phyloP scores from a whole-genome alignment of 768 basidiomycete genomes.

The Boletus vinaceobasis region DNA sequence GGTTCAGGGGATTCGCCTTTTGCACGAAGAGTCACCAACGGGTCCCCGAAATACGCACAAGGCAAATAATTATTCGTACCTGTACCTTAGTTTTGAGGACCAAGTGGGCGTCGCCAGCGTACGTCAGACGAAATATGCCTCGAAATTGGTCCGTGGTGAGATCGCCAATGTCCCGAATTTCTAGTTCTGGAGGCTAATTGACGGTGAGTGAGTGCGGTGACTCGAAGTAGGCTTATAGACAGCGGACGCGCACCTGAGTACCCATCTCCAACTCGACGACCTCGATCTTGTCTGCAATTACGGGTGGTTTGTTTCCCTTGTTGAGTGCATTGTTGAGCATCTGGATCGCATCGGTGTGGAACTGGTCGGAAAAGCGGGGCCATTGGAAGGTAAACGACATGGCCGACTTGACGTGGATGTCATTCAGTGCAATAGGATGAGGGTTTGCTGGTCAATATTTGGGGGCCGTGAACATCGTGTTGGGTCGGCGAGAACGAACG shows the following conservation, averaged over 20 bases:
- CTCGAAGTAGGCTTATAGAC: background rate
- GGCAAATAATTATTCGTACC: constrained; percentile 41
- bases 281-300: constrained; percentile 96
- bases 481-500: constrained; percentile 14
- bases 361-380: constrained; percentile 95
- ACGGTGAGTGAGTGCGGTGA: background rate
- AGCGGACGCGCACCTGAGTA: constrained; percentile 62
- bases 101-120: constrained; percentile 88
- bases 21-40: constrained; percentile 5
- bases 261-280: constrained; percentile 99
- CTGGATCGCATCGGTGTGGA: constrained; percentile 92
- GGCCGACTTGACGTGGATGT: constrained; percentile 5
- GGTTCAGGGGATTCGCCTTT: constrained; percentile 92
- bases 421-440: background rate
- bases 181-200: constrained; percentile 89
- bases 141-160: constrained; percentile 93
- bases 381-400: constrained; percentile 95
- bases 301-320: constrained; percentile 95
- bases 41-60: background rate
- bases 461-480: constrained; percentile 20
- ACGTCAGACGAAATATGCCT: constrained; percentile 94
- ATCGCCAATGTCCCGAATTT: constrained; percentile 97
- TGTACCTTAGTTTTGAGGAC: constrained; percentile 90
- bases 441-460: constrained; percentile 1
- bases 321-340: constrained; percentile 97